phyloP scores from a whole-genome alignment of 345 rosid species.

The Citrus unshiu region DNA sequence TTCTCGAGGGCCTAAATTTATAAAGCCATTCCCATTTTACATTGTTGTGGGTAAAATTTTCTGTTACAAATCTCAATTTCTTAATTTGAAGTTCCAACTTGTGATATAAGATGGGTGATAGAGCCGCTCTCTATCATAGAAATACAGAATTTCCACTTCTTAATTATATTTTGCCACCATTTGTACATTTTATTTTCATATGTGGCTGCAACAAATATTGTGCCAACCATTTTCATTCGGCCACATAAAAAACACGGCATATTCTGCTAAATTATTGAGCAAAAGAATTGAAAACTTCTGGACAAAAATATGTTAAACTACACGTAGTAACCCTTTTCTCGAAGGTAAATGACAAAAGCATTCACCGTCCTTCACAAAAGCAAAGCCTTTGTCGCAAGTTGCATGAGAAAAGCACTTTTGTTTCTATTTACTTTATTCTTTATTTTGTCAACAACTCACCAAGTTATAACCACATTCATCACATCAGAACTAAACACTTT shows the following conservation, averaged over 20 bases:
- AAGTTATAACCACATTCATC: constrained; percentile 13
- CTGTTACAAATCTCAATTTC: no score
- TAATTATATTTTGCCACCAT: not conserved
- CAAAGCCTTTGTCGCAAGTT: constrained; percentile 31
- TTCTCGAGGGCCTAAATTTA: no score
- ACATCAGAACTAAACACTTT: constrained; percentile 27
- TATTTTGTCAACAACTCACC: constrained; percentile 19
- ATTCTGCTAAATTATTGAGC: constrained; percentile 16
- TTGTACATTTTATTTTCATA: not conserved
- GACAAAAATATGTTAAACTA: not conserved
- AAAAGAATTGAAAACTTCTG: constrained; percentile 4
- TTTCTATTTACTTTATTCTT: constrained; percentile 30
- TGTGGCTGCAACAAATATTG: not conserved
- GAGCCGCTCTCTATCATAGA: no score
- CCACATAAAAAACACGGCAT: not conserved
- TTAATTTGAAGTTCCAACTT: no score
- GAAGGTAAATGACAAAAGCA: constrained; percentile 27
- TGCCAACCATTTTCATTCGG: constrained; percentile 5
- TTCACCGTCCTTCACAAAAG: constrained; percentile 23
- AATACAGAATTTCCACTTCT: no score
- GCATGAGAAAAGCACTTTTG: constrained; percentile 23
- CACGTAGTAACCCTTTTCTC: not conserved
- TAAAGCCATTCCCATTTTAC: no score
- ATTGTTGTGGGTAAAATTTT: no score
- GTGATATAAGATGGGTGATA: no score